Evolutionary conservation across 2,329 filamentous ascomycete species (phyloP).

Genomic region (Ophiostoma australiae): DNA sequence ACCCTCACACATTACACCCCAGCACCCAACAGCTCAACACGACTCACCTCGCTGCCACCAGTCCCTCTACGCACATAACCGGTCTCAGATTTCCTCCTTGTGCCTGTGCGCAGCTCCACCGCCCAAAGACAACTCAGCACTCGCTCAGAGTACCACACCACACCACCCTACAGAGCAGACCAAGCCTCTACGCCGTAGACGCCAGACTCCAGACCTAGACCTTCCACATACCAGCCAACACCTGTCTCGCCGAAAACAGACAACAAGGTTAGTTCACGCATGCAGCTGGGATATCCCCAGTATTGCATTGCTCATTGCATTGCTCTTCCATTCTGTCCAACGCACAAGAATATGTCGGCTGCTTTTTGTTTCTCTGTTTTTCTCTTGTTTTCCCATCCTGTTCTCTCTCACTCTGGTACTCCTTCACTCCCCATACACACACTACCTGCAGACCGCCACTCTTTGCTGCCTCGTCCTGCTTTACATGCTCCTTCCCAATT

Average conservation of each 20-base stretch:
- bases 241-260: constrained; percentile 14
- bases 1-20: not conserved
- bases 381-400: not conserved
- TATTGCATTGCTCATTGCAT: not conserved
- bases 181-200: not conserved
- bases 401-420: not conserved
- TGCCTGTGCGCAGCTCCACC: constrained; percentile 11
- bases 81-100: constrained; percentile 10
- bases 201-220: not conserved
- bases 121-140: not conserved
- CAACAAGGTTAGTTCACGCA: constrained; percentile 7
- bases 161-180: too few relatives aligned
- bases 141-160: not conserved
- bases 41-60: not conserved
- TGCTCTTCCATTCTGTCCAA: too few relatives aligned
- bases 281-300: constrained; percentile 10
- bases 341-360: too few relatives aligned
- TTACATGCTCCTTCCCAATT: not conserved
- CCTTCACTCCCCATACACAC: not conserved
- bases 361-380: not conserved
- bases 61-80: constrained; percentile 11
- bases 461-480: not conserved
- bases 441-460: not conserved
- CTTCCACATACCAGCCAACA: not conserved
- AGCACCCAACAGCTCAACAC: not conserved